These are phyloP conservation scores for Kockiozyma suomiensis DNA, from an alignment of 805 yeast species.

Conservation along the genomic window DNA sequence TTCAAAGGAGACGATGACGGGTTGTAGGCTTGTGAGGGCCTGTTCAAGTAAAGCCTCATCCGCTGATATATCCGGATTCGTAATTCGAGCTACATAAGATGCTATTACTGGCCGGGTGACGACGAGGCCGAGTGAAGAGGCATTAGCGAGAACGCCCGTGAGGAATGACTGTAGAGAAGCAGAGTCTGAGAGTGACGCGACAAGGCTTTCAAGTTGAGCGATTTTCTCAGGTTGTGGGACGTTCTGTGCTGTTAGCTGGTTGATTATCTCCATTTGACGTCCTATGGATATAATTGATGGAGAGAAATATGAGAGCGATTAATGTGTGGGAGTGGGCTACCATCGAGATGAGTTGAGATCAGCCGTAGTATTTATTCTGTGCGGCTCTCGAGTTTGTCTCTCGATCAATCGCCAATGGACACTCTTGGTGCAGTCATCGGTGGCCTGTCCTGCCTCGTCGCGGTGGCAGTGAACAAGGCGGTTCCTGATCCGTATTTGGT, in stretches of 20 bases:
- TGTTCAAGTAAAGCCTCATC: constrained; percentile 1
- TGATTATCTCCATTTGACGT: neutral
- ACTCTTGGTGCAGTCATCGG: neutral
- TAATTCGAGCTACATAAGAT: constrained; percentile 11
- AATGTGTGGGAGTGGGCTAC: no score
- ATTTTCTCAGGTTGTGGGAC: constrained; percentile 26
- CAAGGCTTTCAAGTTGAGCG: constrained; percentile 4
- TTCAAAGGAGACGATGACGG: constrained; percentile 34
- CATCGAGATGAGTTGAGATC: neutral
- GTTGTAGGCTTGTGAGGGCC: constrained; percentile 24
- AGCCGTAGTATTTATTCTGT: neutral
- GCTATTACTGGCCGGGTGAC: constrained; percentile 28
- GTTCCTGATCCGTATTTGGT: constrained; percentile 37
- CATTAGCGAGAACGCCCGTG: constrained; percentile 15
- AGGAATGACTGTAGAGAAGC: constrained; percentile 12
- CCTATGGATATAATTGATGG: no score
- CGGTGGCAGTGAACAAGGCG: neutral
- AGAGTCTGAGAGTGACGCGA: constrained; percentile 6
- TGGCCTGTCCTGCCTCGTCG: constrained; percentile 9
- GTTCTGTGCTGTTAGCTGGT: constrained; percentile 3
- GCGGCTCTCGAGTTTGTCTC: neutral
- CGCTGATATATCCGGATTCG: neutral
- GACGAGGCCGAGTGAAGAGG: constrained; percentile 24
- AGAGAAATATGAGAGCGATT: no score
- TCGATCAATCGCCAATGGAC: neutral